Conservation (phyloP, 768 basidiomycete species). For the Pholiota conissans region DNA sequence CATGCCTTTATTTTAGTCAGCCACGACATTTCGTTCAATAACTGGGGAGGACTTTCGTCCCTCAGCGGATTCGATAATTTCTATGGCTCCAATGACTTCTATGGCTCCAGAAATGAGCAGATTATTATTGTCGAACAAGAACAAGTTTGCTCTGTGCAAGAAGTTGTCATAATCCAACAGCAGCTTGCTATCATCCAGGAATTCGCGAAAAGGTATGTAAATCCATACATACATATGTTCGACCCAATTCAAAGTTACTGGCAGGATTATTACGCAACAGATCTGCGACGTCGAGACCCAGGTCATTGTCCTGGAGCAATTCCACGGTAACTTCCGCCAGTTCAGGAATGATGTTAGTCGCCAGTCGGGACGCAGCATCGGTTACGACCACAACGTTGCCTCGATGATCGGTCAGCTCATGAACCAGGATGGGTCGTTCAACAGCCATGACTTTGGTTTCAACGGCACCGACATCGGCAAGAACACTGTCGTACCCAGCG, state of each 20-base stretch:
- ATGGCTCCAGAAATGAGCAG: slow-evolving; percentile 26
- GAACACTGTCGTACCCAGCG: slow-evolving; percentile 23
- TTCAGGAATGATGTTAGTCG: slow-evolving; percentile 32
- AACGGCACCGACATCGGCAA: slow-evolving; percentile 29
- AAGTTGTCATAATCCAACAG: slow-evolving; percentile 32
- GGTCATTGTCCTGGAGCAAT: slow-evolving; percentile 35
- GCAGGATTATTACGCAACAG: slow-evolving; percentile 29
- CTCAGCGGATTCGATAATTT: slow-evolving; percentile 36
- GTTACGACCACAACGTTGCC: slow-evolving; percentile 32
- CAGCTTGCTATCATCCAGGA: slow-evolving; percentile 34
- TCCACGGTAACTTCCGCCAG: slow-evolving; percentile 25
- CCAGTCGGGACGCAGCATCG: slow-evolving; percentile 27
- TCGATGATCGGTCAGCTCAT: slow-evolving; percentile 27
- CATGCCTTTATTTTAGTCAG: background rate
- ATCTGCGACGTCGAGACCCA: slow-evolving; percentile 39
- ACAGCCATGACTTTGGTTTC: slow-evolving; percentile 32
- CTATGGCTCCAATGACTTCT: slow-evolving; percentile 37
- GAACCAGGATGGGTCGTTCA: slow-evolving; percentile 29
- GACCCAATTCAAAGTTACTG: background rate
- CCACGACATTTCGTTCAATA: slow-evolving; percentile 28
- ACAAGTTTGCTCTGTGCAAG: slow-evolving; percentile 26
- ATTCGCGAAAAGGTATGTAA: slow-evolving; percentile 30
- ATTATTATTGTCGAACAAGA: slow-evolving; percentile 23
- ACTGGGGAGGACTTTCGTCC: slow-evolving; percentile 33
- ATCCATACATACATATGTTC: too few relatives aligned